Evolutionary conservation across 352 stramenopile species (phyloP).

Genomic region (Plasmopara halstedii): DNA sequence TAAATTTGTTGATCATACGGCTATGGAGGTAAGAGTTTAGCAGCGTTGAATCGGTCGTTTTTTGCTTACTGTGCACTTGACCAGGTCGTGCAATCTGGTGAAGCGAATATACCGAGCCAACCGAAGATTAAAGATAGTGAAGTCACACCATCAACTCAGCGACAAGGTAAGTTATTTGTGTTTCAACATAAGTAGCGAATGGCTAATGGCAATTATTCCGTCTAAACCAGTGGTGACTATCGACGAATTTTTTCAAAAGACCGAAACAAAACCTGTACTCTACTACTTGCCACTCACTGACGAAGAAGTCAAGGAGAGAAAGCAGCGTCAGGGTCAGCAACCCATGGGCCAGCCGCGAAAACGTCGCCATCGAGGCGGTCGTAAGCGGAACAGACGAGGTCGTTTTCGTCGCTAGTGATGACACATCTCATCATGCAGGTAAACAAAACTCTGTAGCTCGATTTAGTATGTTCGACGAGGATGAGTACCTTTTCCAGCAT

Average conservation of each 20-base stretch:
- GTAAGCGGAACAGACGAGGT: constrained; percentile 25
- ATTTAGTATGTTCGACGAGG: too few species aligned
- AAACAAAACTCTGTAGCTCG: too few species aligned
- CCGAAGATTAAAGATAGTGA: constrained; percentile 19
- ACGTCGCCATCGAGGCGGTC: constrained; percentile 26
- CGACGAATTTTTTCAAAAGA: constrained; percentile 75
- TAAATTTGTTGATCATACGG: constrained; percentile 29
- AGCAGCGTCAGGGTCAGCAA: constrained; percentile 20
- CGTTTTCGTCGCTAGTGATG: constrained; percentile 21
- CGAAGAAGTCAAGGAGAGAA: constrained; percentile 49
- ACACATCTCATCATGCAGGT: too few species aligned
- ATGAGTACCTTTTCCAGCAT: too few species aligned
- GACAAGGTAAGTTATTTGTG: constrained; percentile 12
- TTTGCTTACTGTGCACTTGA: not conserved
- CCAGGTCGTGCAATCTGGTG: constrained; percentile 24
- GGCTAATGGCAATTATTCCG: constrained; percentile 3
- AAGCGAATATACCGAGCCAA: constrained; percentile 10
- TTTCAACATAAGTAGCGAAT: not conserved
- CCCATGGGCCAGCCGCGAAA: constrained; percentile 14
- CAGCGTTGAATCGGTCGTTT: not conserved
- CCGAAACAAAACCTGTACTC: constrained; percentile 61
- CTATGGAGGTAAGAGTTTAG: constrained; percentile 34
- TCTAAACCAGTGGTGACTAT: constrained; percentile 31
- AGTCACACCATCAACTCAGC: constrained; percentile 8
- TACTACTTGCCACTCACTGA: constrained; percentile 76